Evolutionary conservation across 805 yeast genomes (phyloP), one percentile per base, ranked within the genome.

Genomic region (Metschnikowia lachancei): DNA sequence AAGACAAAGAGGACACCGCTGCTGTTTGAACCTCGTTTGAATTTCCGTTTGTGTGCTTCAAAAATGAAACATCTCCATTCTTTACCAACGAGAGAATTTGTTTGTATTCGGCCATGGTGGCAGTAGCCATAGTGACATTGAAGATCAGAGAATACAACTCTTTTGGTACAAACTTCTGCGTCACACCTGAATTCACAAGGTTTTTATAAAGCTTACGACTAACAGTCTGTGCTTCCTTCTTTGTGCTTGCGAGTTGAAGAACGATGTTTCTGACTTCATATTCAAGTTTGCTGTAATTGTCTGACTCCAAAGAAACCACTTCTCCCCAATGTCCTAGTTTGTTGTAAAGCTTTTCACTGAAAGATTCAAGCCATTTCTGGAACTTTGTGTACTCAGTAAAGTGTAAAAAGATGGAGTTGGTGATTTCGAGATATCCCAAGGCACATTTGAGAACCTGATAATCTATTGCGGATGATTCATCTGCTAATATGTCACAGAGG

Each of bases 1-100:
- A 82, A 0, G 85, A 80, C 14, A 85, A 61, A 3, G 84, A 71
- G 31, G 77, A 69, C 5, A 83, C 63, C 0, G 87, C 84, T 7
- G 75, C 69, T 3, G 79, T 74, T 59, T 82, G 85, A 22, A 83
- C 61, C 14, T 77, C 78, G 11, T 59, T 53, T 2, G 53, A 56
- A 4, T 53, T 38, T 2, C 59, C 59, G 46, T 70, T 62, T 4
- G 77, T 59, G 49, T 75, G 67, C 10, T 64, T 65, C 54, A 67
- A 59, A 10, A 67, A 66, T 4, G 80, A 73, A 2, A 71, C 70
- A 36, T 74, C 69, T 6, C 82, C 70, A 46, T 73, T 72, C 51
- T 80, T 80, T 11, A 75, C 77, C 16, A 83, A 59, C 28, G 78
- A 79, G 29, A 76, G 63, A 5, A 82, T 64, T 53, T 77, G 82